Evolutionary conservation across 352 stramenopile species (phyloP), one percentile per base, ranked within the genome.

Genomic region (Phytophthora palmivora): DNA sequence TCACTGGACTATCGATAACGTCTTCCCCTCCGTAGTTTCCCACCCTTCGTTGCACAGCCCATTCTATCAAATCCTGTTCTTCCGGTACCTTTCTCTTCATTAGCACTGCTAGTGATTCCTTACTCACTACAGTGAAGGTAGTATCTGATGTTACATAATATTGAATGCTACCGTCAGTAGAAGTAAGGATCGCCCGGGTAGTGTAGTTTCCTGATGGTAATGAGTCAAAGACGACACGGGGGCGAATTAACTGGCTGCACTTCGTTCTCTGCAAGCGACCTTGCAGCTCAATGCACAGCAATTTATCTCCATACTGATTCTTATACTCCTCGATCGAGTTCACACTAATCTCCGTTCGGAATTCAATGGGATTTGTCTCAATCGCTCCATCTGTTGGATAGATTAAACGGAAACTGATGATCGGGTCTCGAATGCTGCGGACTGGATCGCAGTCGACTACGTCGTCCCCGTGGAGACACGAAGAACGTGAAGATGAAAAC

Each of bases 271-370:
- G 26, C 8, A 32, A 46, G 3, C 16, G 24, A 4, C 53, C 59
- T 28, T 14, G 44, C 24, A 74, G 18, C 22, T 74, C 53, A 6
- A 70, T 47, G 15, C 65, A 74, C 5, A 74, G 22, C 15, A 63
- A 16, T 44, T 50, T 51, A 7, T 58, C 51, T 48, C 8, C 21
- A 26, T 46, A 63, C 16, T 58, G 26, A 24, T 15, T 9, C 15
- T 52, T 57, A 14, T 63, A 63, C 4, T 38, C 5, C 10, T 68
- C 33, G 6, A 68, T 43, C 0, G 51, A 63, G 1, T 42, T 16
- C 11, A 47, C 30, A 0, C 59, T 24, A 6, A 63, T 22, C 22
- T 68, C 59, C 1, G 21, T 44, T 28, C 45, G 52, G 37, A 68
- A 63, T 15, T 43, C 30, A n/a, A 63, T 10, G 8, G 59, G 52